Percentiles rank a stretch among this genome's conserved stretches.
These are phyloP conservation scores for Cunninghamia lanceolata DNA, from an alignment of 75 land plant genomes.

Conservation along the genomic window DNA sequence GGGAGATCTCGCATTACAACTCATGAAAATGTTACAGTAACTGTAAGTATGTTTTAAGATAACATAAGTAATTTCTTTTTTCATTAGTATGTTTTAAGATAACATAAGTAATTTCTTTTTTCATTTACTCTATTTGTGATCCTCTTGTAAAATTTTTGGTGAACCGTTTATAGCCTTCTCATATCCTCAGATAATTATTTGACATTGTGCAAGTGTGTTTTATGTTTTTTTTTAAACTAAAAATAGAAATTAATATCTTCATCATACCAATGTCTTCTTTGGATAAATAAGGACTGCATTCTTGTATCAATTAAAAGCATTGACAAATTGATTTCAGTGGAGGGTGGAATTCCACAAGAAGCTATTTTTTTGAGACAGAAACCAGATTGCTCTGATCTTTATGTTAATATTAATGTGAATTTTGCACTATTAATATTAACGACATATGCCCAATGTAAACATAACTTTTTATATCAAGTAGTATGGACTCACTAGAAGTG, in stretches of 20 bases:
- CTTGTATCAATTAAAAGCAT: background rate
- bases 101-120: background rate
- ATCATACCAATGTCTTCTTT: background rate
- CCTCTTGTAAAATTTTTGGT: background rate
- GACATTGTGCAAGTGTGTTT: background rate
- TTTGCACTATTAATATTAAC: background rate
- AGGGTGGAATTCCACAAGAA: background rate
- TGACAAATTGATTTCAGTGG: background rate
- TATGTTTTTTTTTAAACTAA: background rate
- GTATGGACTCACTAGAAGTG: background rate
- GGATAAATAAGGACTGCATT: background rate
- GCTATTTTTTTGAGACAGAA: background rate
- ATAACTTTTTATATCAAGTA: background rate
- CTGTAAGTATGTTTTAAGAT: no score
- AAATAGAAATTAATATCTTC: background rate
- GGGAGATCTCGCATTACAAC: conserved; percentile 59
- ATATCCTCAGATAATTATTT: background rate
- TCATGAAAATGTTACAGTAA: conserved; percentile 91
- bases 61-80: no score
- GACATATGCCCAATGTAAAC: background rate
- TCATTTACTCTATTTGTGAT: background rate
- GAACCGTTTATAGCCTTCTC: background rate
- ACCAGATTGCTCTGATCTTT: background rate
- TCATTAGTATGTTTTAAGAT: conserved; percentile 16
- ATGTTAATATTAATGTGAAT: background rate